Conservation (phyloP, 2,329 filamentous ascomycete species). For the Curvularia hawaiiensis region DNA sequence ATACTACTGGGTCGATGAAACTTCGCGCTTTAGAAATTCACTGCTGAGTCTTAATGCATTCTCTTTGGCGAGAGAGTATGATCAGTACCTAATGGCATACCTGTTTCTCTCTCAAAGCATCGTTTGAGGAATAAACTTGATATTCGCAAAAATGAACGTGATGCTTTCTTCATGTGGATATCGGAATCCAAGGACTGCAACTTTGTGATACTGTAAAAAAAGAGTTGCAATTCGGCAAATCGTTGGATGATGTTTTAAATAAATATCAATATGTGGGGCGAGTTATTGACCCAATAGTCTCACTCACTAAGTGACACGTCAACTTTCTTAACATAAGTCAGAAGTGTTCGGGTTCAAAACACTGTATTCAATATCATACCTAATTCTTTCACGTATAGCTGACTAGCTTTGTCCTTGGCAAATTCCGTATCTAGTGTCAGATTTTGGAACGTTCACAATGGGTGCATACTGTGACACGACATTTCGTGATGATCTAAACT, state of each 20-base stretch:
- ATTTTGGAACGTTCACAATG: background rate
- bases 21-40: background rate
- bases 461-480: background rate
- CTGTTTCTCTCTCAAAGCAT: background rate
- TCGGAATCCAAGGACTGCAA: slow-evolving; percentile 51
- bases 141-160: background rate
- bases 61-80: background rate
- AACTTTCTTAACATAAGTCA: too few species aligned
- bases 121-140: background rate
- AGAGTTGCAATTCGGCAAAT: slow-evolving; percentile 52
- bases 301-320: background rate
- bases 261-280: slow-evolving; percentile 30
- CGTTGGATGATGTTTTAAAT: slow-evolving; percentile 46
- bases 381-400: background rate
- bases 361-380: background rate
- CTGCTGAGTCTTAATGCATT: background rate
- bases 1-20: background rate
- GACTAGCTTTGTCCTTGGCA: background rate
- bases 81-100: background rate
- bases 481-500: background rate
- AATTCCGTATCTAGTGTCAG: background rate
- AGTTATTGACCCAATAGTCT: background rate
- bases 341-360: background rate
- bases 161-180: background rate
- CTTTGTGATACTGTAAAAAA: slow-evolving; percentile 52